Evolutionary conservation across 1,139 yeast species (phyloP), one percentile per base, ranked within the genome.

Genomic region (Scheffersomyces lignicola): DNA sequence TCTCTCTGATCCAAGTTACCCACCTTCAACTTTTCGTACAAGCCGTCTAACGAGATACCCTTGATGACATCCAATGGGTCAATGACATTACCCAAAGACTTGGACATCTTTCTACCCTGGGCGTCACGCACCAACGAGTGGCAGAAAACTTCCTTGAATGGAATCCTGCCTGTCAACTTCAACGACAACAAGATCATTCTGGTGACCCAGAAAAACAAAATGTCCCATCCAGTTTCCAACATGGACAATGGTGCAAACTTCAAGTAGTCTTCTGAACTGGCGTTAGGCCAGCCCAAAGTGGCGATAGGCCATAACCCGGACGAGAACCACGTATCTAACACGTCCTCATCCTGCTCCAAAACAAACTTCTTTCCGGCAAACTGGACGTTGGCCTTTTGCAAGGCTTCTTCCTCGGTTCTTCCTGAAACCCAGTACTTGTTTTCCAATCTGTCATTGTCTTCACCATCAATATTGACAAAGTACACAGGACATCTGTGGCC

Each of bases 191-290:
- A 78, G 47, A 92, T 83, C 98, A 92, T 92, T 69, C 98, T 82
- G 30, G 94, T 78, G 40, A 92, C 97, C 98, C 98, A 92, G 83
- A 92, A 92, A 79, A 92, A 92, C 55, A 92, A 73, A 58, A 92
- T 92, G 70, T 92, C 98, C 98, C 98, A 92, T 49, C 98, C 98
- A 35, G 98, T 92, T 69, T 92, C 98, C 56, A 92, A 74, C 81
- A 92, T 72, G 25, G 94, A 82, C 83, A 89, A 83, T 49, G 98
- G 98, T 56, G 78, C 84, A 65, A 86, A 92, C 42, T 69, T 69
- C 52, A 80, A 73, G 76, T 89, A 65, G 58, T 92, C 98, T 39
- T 65, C 58, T 37, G 92, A 76, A 60, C 78, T 67, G 18, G 18
- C 20, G 39, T 80, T 68, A 54, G 98, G 98, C 97, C 98, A 92